Evolutionary conservation across 164 flowering plant genomes (phyloP).

Genomic region (Vitis rotundifolia): DNA sequence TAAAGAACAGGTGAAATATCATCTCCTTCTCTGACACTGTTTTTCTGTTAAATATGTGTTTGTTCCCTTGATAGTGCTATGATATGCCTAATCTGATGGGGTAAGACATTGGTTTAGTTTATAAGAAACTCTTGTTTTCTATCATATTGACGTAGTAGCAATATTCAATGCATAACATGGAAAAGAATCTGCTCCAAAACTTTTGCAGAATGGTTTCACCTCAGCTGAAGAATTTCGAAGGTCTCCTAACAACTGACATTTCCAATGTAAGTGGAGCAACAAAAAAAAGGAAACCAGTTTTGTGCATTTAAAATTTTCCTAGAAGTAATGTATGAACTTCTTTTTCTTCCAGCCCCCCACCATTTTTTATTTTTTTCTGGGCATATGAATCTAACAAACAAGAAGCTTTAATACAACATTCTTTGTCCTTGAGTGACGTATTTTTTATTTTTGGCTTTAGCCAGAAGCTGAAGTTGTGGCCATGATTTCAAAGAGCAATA

Average conservation of each 20-base stretch:
- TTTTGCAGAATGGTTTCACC: slow-evolving; percentile 71
- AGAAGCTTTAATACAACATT: too few relatives aligned
- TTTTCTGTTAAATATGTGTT: not conserved
- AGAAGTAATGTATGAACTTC: not conserved
- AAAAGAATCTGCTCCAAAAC: not conserved
- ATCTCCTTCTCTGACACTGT: not conserved
- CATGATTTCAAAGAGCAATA: too few relatives aligned
- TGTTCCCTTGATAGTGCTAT: not conserved
- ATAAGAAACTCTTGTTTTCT: not conserved
- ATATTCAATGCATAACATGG: too few relatives aligned
- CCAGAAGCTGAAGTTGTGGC: too few relatives aligned
- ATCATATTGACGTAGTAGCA: not conserved
- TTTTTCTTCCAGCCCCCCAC: not conserved
- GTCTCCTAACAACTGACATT: slow-evolving; percentile 57
- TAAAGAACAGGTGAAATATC: slow-evolving; percentile 58
- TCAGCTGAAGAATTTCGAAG: slow-evolving; percentile 67
- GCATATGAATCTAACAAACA: too few relatives aligned
- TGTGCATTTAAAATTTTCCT: not conserved
- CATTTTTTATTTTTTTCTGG: not conserved
- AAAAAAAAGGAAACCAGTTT: not conserved
- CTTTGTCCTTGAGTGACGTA: too few relatives aligned
- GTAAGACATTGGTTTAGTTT: not conserved
- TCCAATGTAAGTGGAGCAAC: slow-evolving; percentile 41
- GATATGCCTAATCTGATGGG: not conserved
- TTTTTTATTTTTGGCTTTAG: too few relatives aligned